Conservation (phyloP, 208 protist genomes). For the Porcisia deanei region DNA sequence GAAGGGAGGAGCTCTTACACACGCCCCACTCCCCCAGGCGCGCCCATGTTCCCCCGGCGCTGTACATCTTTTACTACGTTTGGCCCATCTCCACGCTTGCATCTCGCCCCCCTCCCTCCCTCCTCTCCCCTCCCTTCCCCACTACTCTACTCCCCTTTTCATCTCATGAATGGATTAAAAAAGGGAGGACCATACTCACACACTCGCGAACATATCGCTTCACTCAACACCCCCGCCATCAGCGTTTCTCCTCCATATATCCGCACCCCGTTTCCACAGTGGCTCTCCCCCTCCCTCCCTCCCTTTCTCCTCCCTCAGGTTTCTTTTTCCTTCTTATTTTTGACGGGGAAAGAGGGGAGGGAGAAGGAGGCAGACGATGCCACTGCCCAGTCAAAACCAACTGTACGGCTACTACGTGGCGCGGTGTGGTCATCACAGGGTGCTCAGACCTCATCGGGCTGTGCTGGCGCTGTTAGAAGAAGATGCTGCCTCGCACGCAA, state of each 20-base stretch:
- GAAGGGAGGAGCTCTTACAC: neutral
- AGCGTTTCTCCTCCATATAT: neutral
- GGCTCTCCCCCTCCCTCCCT: neutral
- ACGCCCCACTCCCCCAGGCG: neutral
- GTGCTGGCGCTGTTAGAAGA: slow-evolving; percentile 56
- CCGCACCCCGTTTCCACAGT: neutral
- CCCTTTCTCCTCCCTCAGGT: neutral
- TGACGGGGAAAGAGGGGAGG: neutral
- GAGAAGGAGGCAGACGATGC: neutral
- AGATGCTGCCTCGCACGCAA: slow-evolving; percentile 39
- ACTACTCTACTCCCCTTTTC: neutral
- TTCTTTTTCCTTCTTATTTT: neutral
- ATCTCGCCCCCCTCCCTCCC: neutral
- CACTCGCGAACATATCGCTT: neutral
- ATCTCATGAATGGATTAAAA: neutral
- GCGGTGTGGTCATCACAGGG: slow-evolving; percentile 54
- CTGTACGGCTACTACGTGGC: slow-evolving; percentile 69
- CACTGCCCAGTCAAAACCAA: slow-evolving; percentile 58
- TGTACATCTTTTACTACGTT: neutral
- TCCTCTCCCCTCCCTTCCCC: too few species aligned
- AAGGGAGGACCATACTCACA: neutral
- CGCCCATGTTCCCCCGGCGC: neutral
- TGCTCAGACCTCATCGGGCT: slow-evolving; percentile 52
- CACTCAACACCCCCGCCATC: neutral
- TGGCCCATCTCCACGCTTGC: neutral